These are phyloP conservation scores for Elaeis oleifera DNA, from an alignment of 202 grass and related monocot species.

Conservation along the genomic window DNA sequence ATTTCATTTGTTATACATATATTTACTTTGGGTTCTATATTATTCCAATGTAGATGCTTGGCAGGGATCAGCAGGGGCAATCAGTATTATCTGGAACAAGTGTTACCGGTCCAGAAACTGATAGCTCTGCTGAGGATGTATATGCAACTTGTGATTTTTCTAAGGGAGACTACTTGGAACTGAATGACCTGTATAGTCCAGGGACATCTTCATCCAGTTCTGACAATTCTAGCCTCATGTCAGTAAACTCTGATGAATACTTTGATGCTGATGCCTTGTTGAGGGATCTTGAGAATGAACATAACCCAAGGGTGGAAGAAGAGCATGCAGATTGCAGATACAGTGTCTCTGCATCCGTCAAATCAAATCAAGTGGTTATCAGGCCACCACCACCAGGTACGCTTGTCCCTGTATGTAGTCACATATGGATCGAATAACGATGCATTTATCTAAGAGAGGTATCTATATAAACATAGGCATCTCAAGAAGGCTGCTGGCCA, in stretches of 20 bases:
- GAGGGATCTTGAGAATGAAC: constrained; percentile 18
- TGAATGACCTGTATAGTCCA: constrained; percentile 40
- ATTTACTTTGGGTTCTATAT: too few species aligned
- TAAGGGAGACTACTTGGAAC: constrained; percentile 35
- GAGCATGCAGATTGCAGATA: constrained; percentile 11
- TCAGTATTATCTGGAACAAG: constrained; percentile 1
- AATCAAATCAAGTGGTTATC: constrained; percentile 28
- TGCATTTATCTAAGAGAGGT: background rate
- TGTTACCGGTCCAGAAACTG: background rate
- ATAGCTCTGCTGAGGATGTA: constrained; percentile 2
- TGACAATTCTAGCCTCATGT: constrained; percentile 39
- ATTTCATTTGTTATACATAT: too few species aligned
- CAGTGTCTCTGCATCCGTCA: constrained; percentile 20
- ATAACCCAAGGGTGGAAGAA: background rate
- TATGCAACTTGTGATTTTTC: constrained; percentile 7
- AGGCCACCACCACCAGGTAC: constrained; percentile 36
- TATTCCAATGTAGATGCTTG: constrained; percentile 1
- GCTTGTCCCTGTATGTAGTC: background rate
- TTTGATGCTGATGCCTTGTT: constrained; percentile 35
- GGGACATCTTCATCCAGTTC: constrained; percentile 47
- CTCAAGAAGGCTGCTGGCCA: background rate
- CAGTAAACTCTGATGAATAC: constrained; percentile 37
- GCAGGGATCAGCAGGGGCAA: constrained; percentile 14
- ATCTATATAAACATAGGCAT: background rate
- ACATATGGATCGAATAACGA: background rate